Conservation (phyloP, 2,329 filamentous ascomycete species). For the Dothistroma pini region DNA sequence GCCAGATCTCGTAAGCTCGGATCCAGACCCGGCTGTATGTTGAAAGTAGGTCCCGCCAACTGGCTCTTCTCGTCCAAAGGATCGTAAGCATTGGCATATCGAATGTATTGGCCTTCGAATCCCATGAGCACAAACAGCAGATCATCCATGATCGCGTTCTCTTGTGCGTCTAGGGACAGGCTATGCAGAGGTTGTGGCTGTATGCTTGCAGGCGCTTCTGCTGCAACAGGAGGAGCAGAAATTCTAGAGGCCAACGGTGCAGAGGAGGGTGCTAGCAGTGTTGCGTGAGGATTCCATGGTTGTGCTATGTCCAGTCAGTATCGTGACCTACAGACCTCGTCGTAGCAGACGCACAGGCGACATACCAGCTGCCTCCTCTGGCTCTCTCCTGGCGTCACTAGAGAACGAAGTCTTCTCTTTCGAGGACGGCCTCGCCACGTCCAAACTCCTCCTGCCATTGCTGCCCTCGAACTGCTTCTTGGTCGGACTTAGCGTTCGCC, state of each 20-base stretch:
- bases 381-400: conserved; percentile 5
- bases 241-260: conserved; percentile 70
- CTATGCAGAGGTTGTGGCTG: conserved; percentile 66
- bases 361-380: conserved; percentile 20
- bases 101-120: conserved; percentile 95
- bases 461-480: conserved; percentile 15
- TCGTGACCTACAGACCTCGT: neutral
- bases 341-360: conserved; percentile 17
- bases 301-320: conserved; percentile 26
- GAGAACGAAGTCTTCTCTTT: conserved; percentile 8
- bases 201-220: conserved; percentile 64
- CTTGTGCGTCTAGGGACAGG: conserved; percentile 75
- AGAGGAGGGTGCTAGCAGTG: conserved; percentile 63
- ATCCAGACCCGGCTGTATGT: conserved; percentile 77
- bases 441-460: conserved; percentile 17
- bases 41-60: conserved; percentile 75
- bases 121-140: conserved; percentile 96
- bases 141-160: conserved; percentile 83
- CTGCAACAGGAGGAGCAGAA: conserved; percentile 58
- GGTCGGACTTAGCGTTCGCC: conserved; percentile 19
- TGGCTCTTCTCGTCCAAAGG: conserved; percentile 82
- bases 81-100: conserved; percentile 78
- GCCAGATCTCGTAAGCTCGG: conserved; percentile 87
- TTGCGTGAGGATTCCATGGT: conserved; percentile 76
- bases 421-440: conserved; percentile 18